phyloP scores from a whole-genome alignment of 2,329 filamentous ascomycete species.

The Bipolaris oryzae region DNA sequence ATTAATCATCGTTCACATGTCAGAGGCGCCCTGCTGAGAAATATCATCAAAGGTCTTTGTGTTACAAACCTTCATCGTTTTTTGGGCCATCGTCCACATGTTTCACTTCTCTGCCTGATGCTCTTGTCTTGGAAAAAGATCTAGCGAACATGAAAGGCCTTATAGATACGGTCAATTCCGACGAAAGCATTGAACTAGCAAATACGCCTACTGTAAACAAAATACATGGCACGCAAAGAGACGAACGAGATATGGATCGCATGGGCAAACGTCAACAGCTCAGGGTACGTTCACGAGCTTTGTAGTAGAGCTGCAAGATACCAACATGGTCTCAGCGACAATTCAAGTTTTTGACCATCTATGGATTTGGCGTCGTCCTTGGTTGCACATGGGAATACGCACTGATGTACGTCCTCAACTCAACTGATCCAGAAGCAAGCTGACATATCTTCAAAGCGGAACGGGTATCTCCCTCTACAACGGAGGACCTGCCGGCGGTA shows the following conservation, averaged over 20 bases:
- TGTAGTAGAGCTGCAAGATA: neutral
- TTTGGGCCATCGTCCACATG: neutral
- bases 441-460: neutral
- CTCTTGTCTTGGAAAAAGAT: neutral
- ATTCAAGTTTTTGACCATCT: conserved; percentile 22
- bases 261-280: conserved; percentile 28
- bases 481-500: conserved; percentile 20
- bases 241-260: conserved; percentile 27
- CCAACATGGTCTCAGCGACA: conserved; percentile 15
- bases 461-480: conserved; percentile 10
- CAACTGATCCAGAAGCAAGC: neutral
- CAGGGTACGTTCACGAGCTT: conserved; percentile 8
- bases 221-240: conserved; percentile 9
- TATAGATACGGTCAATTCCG: neutral
- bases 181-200: conserved; percentile 2
- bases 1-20: neutral
- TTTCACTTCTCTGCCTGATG: neutral
- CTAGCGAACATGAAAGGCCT: conserved; percentile 5
- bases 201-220: neutral
- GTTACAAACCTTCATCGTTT: neutral
- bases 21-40: neutral
- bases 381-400: conserved; percentile 24
- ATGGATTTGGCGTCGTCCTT: conserved; percentile 20
- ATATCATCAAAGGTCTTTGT: neutral
- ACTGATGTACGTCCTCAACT: conserved; percentile 14